Evolutionary conservation across 768 basidiomycete species (phyloP).

Genomic region (Kwoniella sp.): DNA sequence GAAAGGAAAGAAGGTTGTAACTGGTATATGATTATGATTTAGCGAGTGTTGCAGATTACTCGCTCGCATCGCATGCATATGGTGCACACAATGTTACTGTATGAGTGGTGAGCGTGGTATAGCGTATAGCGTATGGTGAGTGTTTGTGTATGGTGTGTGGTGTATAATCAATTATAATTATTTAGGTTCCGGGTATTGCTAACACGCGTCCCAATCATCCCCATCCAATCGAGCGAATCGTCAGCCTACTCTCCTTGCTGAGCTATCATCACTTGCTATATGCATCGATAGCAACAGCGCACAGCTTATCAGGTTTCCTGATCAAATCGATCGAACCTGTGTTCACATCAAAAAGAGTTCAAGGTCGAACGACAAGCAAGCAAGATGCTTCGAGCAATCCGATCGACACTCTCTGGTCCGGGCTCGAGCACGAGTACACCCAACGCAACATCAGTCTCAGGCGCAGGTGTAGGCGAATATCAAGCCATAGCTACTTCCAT

Average conservation of each 20-base stretch:
- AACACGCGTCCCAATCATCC: too few relatives aligned
- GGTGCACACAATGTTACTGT: too few relatives aligned
- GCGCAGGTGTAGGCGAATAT: constrained; percentile 15
- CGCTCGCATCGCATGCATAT: background rate
- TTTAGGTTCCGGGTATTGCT: background rate
- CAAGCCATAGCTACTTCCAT: constrained; percentile 19
- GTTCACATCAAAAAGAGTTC: too few relatives aligned
- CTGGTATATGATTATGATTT: background rate
- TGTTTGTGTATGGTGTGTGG: background rate
- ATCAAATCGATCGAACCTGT: too few relatives aligned
- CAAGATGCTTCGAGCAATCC: constrained; percentile 18
- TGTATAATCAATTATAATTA: background rate
- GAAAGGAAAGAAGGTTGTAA: background rate
- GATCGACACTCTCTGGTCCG: constrained; percentile 6
- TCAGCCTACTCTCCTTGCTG: too few relatives aligned
- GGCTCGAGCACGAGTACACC: background rate
- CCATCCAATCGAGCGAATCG: too few relatives aligned
- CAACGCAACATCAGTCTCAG: background rate
- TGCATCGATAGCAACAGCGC: too few relatives aligned
- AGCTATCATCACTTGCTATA: too few relatives aligned
- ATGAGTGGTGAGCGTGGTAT: too few relatives aligned
- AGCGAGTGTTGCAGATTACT: constrained; percentile 1
- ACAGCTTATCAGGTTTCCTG: too few relatives aligned
- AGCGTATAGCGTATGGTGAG: too few relatives aligned
- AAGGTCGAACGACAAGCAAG: background rate